Conservation (phyloP, 2,329 filamentous ascomycete genomes). For the Xenoacremonium recifei region DNA sequence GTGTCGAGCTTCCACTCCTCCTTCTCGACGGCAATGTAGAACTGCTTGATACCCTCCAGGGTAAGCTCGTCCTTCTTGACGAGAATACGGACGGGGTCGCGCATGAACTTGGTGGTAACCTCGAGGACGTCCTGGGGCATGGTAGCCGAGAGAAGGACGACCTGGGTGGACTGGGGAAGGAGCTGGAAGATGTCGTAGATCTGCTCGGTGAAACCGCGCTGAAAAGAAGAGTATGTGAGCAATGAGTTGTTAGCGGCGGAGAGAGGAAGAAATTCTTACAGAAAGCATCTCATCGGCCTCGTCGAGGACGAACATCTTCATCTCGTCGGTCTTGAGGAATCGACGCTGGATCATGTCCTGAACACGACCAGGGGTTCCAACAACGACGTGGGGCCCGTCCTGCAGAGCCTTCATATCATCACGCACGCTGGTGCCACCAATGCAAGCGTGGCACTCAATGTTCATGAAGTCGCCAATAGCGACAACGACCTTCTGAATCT, state of each 20-base stretch:
- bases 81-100: conserved; percentile 95
- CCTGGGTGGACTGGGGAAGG: conserved; percentile 95
- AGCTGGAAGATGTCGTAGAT: conserved; percentile 99
- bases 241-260: neutral
- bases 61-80: conserved; percentile 99
- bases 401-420: conserved; percentile 98
- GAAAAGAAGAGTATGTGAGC: conserved; percentile 33
- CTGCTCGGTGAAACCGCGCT: conserved; percentile 99
- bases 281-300: conserved; percentile 99
- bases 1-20: conserved; percentile 99
- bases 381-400: conserved; percentile 94
- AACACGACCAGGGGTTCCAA: conserved; percentile 97
- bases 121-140: conserved; percentile 99
- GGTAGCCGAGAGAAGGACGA: conserved; percentile 95
- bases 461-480: conserved; percentile 99
- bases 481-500: conserved; percentile 99
- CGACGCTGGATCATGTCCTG: conserved; percentile 99
- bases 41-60: conserved; percentile 99
- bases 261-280: conserved; percentile 45
- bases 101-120: conserved; percentile 99
- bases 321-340: conserved; percentile 92
- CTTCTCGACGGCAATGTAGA: conserved; percentile 99
- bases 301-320: conserved; percentile 99
- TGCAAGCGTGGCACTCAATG: conserved; percentile 98
- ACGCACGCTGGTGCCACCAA: conserved; percentile 95